Conservation (phyloP, 2,329 filamentous ascomycete species). For the Cadophora sp. region DNA sequence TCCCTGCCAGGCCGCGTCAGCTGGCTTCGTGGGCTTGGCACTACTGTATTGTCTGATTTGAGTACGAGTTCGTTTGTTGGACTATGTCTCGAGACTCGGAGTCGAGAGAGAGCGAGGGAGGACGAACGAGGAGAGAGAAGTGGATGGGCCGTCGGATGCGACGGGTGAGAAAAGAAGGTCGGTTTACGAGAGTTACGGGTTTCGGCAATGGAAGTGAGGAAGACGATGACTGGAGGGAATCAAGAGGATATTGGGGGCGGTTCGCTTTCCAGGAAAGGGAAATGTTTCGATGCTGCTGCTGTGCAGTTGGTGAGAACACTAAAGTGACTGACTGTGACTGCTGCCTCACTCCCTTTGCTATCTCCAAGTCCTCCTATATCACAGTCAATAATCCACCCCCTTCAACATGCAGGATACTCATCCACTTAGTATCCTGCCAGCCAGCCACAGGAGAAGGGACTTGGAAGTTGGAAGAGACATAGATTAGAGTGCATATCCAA, state of each 20-base stretch:
- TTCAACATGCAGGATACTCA: neutral
- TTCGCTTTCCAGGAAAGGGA: neutral
- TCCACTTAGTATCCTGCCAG: neutral
- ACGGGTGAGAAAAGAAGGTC: neutral
- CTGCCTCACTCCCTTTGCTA: no score
- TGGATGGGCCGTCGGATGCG: neutral
- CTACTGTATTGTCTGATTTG: neutral
- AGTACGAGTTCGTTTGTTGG: neutral
- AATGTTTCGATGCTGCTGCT: neutral
- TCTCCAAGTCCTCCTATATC: neutral
- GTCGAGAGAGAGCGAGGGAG: no score
- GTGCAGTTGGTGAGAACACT: no score
- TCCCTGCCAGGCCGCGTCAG: constrained; percentile 12
- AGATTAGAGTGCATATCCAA: no score
- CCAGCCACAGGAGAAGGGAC: neutral
- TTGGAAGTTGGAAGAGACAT: neutral
- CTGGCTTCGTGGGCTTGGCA: neutral
- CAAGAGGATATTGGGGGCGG: no score
- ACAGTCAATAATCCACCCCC: neutral
- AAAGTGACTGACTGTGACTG: no score
- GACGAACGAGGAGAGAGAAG: no score
- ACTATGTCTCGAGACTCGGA: no score
- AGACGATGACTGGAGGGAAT: no score
- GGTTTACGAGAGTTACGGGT: neutral
- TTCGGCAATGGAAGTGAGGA: neutral